Evolutionary conservation across 2,329 filamentous ascomycete genomes (phyloP), one percentile per base, ranked within the genome.

Genomic region (Pyricularia grisea): DNA sequence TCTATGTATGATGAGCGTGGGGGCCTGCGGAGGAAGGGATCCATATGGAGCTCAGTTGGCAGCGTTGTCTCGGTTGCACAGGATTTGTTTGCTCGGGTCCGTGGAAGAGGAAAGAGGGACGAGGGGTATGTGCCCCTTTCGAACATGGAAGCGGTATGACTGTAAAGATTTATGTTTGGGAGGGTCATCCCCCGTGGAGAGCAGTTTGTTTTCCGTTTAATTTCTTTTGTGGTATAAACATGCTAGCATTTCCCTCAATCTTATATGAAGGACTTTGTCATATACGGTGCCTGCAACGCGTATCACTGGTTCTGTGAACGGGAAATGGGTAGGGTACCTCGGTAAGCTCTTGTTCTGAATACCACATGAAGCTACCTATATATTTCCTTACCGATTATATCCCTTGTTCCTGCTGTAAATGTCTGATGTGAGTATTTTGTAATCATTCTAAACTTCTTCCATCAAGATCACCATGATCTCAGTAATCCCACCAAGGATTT

Each of bases 111-210:
- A 67, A 79, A 79, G 71, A 80, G 81, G 70, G 83, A 85, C 30
- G 85, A 82, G 65, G 87, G 86, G 5, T 90, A 90, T 73, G 85
- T 90, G 65, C 85, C 86, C 68, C 76, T 90, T 71, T 80, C 83
- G 68, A 83, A 82, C 68, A 75, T 88, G 70, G 86, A 88, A 9
- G 67, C 55, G 10, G 68, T 64, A 1, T 71, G 71, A 58, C 58
- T 66, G n/a, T 71, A 28, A 25, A 25, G n/a, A 27, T 61, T 1
- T 23, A 12, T 60, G 7, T 27, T 4, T 61, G 58, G 23, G 23
- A 61, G 58, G 58, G 23, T 61, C n/a, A 27, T 28, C 17, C 23
- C 12, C 17, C 4, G 12, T 61, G 17, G 7, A 55, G 42, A 5
- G 20, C 58, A 0, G n/a, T 61, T 27, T 27, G 9, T 61, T 12